phyloP scores from a whole-genome alignment of 768 basidiomycete species.

The Paxillus involutus region DNA sequence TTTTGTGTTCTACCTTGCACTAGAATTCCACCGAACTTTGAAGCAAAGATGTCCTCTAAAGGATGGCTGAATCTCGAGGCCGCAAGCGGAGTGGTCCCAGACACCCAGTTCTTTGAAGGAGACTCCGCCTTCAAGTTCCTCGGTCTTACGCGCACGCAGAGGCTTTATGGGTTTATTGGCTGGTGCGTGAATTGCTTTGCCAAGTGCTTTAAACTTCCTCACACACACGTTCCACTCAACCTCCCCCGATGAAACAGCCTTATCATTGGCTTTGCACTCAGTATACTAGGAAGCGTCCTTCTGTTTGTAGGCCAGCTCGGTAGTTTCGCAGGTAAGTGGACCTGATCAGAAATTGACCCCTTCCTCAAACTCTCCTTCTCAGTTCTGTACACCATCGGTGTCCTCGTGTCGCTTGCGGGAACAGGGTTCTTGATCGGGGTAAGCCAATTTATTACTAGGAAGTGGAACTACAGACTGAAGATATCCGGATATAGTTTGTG shows the following conservation, averaged over 20 bases:
- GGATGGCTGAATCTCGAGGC: conserved; percentile 88
- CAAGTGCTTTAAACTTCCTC: background rate
- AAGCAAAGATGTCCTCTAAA: conserved; percentile 50
- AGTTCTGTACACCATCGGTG: conserved; percentile 86
- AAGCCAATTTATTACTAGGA: conserved; percentile 31
- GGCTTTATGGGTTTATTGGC: conserved; percentile 82
- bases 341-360: background rate
- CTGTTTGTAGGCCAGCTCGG: conserved; percentile 69
- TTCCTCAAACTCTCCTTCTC: conserved; percentile 5
- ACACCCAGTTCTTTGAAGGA: conserved; percentile 84
- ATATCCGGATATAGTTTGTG: conserved; percentile 49
- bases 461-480: background rate
- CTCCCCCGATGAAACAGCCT: conserved; percentile 46
- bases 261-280: conserved; percentile 73
- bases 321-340: conserved; percentile 70
- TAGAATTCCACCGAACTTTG: background rate
- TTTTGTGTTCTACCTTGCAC: background rate
- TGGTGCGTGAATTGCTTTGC: conserved; percentile 52
- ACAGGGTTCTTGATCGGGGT: conserved; percentile 93
- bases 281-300: conserved; percentile 75
- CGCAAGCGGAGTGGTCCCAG: conserved; percentile 60
- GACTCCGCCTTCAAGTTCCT: conserved; percentile 85
- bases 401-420: conserved; percentile 77
- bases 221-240: background rate
- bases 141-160: conserved; percentile 72